Percentiles rank a stretch among this genome's conserved stretches.
These are phyloP conservation scores for Calocybe gangraenosa DNA, from an alignment of 768 basidiomycete genomes.

Conservation along the genomic window DNA sequence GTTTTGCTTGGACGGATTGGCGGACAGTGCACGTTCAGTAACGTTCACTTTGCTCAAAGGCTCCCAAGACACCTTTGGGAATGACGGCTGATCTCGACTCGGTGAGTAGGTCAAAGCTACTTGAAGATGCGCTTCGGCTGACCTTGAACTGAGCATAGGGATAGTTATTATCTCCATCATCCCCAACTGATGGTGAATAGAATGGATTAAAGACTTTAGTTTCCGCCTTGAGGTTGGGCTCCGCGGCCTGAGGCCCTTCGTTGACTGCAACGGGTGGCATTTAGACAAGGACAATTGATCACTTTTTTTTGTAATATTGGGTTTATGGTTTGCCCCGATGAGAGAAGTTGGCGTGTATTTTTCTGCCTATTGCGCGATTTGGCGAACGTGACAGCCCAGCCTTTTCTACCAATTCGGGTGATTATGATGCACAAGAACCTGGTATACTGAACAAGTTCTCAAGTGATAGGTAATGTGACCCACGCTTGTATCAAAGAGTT, in stretches of 20 bases:
- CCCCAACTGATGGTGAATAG: slow-evolving; percentile 56
- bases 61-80: slow-evolving; percentile 61
- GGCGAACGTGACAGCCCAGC: neutral
- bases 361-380: slow-evolving; percentile 1
- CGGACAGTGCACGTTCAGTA: slow-evolving; percentile 61
- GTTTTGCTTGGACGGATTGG: slow-evolving; percentile 65
- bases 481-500: too few relatives aligned
- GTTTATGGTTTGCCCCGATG: neutral
- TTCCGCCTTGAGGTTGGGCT: slow-evolving; percentile 4
- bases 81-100: slow-evolving; percentile 44
- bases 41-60: slow-evolving; percentile 57
- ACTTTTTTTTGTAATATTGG: neutral
- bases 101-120: neutral
- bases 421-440: too few relatives aligned
- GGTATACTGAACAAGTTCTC: too few relatives aligned
- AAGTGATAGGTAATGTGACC: too few relatives aligned
- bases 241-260: slow-evolving; percentile 4
- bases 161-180: slow-evolving; percentile 49
- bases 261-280: slow-evolving; percentile 20
- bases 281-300: neutral
- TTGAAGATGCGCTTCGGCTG: neutral
- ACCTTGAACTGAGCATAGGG: slow-evolving; percentile 43
- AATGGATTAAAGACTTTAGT: slow-evolving; percentile 52
- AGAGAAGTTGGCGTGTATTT: neutral
- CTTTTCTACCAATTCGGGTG: too few relatives aligned